Conservation (phyloP, 2,329 filamentous ascomycete species). For the Gliomastix tumulicola region DNA sequence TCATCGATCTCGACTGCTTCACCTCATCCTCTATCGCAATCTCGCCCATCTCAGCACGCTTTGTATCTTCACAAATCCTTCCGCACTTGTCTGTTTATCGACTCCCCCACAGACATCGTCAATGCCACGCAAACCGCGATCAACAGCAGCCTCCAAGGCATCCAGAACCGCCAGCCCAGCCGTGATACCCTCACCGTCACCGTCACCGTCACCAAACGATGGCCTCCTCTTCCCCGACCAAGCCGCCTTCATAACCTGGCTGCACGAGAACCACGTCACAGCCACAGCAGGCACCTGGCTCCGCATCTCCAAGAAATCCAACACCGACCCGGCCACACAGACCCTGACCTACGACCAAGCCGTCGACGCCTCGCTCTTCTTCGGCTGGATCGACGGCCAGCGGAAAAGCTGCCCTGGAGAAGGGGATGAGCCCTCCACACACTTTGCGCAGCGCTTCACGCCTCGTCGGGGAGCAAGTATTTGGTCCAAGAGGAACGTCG, state of each 20-base stretch:
- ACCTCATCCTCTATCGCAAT: too few species aligned
- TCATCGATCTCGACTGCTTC: too few species aligned
- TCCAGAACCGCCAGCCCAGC: neutral
- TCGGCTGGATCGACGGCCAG: slow-evolving; percentile 58
- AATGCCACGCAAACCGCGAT: neutral
- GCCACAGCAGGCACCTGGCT: slow-evolving; percentile 34
- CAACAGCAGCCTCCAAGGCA: neutral
- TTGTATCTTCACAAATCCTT: too few species aligned
- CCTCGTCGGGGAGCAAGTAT: slow-evolving; percentile 46
- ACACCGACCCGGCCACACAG: slow-evolving; percentile 33
- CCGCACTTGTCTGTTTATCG: too few species aligned
- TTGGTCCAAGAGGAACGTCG: slow-evolving; percentile 55
- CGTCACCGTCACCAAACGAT: neutral
- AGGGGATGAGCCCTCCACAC: slow-evolving; percentile 30
- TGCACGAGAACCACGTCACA: slow-evolving; percentile 23
- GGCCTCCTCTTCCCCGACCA: slow-evolving; percentile 15
- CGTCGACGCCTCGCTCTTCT: slow-evolving; percentile 50
- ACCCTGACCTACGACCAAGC: slow-evolving; percentile 43
- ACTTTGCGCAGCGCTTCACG: slow-evolving; percentile 51
- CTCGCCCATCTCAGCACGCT: too few species aligned
- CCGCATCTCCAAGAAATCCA: slow-evolving; percentile 40
- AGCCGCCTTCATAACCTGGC: slow-evolving; percentile 26
- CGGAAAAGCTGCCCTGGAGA: slow-evolving; percentile 20
- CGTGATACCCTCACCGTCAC: neutral
- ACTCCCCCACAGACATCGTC: too few species aligned